These are phyloP conservation scores for Pseudevernia furfuracea DNA, from an alignment of 495 filamentous ascomycete genomes.

Conservation along the genomic window DNA sequence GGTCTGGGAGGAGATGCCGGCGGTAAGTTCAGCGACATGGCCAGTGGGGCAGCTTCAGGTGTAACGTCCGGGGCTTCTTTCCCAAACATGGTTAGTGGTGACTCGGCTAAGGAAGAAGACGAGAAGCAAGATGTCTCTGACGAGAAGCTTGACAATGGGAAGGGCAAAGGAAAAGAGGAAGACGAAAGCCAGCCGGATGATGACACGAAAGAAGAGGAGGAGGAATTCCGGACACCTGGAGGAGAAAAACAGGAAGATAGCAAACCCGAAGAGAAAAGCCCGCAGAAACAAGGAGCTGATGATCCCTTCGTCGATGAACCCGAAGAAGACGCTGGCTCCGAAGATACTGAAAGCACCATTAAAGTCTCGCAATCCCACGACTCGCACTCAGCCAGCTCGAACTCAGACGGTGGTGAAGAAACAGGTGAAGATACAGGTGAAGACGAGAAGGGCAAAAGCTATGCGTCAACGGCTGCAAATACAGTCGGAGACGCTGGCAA, in stretches of 20 bases:
- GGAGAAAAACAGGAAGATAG: not conserved
- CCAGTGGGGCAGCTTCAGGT: slow-evolving; percentile 8
- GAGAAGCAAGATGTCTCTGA: not conserved
- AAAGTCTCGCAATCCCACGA: slow-evolving; percentile 5
- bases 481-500: slow-evolving; percentile 4
- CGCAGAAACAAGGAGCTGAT: slow-evolving; percentile 4
- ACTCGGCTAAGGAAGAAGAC: not conserved
- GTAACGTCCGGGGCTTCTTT: slow-evolving; percentile 1
- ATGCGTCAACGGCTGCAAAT: not conserved
- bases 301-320: slow-evolving; percentile 1
- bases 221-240: not conserved
- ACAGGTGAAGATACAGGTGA: no score
- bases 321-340: slow-evolving; percentile 2
- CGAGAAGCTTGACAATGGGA: not conserved
- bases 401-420: not conserved
- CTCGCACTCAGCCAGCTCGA: slow-evolving; percentile 3
- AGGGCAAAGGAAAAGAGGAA: not conserved
- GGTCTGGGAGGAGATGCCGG: slow-evolving; percentile 8
- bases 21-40: slow-evolving; percentile 3
- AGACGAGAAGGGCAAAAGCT: not conserved
- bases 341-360: slow-evolving; percentile 7
- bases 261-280: not conserved
- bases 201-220: not conserved
- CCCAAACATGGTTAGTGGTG: not conserved
- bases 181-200: not conserved